A percentile compares a stretch with the other conserved stretches of the same genome.
Conservation (phyloP, 2,329 filamentous ascomycete species). For the Shiraia sp. region DNA sequence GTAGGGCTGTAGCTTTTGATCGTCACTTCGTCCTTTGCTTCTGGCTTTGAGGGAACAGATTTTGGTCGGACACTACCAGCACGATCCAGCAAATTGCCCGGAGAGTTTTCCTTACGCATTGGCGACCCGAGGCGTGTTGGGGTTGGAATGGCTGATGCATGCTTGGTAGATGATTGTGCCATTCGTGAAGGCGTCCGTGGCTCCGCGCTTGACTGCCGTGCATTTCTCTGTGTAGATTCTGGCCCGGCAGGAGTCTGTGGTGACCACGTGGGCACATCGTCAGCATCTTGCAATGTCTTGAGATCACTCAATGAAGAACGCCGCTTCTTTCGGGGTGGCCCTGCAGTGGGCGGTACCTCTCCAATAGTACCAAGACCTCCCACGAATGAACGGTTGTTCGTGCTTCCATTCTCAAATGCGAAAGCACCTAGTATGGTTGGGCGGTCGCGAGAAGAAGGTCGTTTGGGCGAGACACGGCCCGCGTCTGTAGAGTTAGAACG, state of each 20-base stretch:
- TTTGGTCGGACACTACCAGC: slow-evolving; percentile 25
- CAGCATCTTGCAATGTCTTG: slow-evolving; percentile 65
- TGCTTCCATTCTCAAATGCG: slow-evolving; percentile 49
- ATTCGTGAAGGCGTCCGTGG: slow-evolving; percentile 34
- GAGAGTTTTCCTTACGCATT: slow-evolving; percentile 51
- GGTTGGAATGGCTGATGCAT: slow-evolving; percentile 44
- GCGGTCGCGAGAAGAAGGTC: slow-evolving; percentile 61
- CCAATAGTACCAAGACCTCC: slow-evolving; percentile 55
- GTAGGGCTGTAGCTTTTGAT: slow-evolving; percentile 45
- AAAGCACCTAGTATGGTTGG: slow-evolving; percentile 54
- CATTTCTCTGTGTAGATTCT: slow-evolving; percentile 26
- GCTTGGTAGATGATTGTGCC: slow-evolving; percentile 40
- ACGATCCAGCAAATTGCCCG: slow-evolving; percentile 32
- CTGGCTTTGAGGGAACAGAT: slow-evolving; percentile 21
- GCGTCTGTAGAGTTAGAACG: slow-evolving; percentile 80
- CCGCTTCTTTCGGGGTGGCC: slow-evolving; percentile 67
- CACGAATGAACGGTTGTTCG: slow-evolving; percentile 32
- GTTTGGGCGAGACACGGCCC: slow-evolving; percentile 55
- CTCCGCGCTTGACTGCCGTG: slow-evolving; percentile 31
- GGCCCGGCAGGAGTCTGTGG: slow-evolving; percentile 42
- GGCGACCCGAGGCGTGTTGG: slow-evolving; percentile 50
- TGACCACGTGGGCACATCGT: slow-evolving; percentile 47
- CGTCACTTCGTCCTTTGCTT: slow-evolving; percentile 40
- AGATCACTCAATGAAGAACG: slow-evolving; percentile 92
- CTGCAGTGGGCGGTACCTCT: slow-evolving; percentile 47